phyloP scores from a whole-genome alignment of 2,329 filamentous ascomycete species.

The Cladophialophora yegresii region DNA sequence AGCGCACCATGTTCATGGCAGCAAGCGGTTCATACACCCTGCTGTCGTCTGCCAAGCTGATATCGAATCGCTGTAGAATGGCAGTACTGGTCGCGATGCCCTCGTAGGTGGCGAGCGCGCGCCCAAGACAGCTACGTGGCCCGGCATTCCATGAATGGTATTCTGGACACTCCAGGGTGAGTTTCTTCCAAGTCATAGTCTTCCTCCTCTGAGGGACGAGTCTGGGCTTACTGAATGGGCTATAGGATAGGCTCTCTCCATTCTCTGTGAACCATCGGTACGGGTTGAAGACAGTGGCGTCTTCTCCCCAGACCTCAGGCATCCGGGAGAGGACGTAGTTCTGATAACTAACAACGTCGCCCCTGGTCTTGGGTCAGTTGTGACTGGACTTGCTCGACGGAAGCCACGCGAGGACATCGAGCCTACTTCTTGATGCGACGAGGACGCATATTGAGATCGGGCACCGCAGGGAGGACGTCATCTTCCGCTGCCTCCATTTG shows the following conservation, averaged over 20 bases:
- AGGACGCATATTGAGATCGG: slow-evolving; percentile 25
- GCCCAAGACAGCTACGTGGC: slow-evolving; percentile 27
- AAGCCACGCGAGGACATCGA: not conserved
- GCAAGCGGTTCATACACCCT: slow-evolving; percentile 22
- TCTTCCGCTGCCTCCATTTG: slow-evolving; percentile 26
- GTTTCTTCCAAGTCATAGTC: not conserved
- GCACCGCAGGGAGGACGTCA: slow-evolving; percentile 24
- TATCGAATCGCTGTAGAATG: slow-evolving; percentile 26
- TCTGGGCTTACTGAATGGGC: slow-evolving; percentile 24
- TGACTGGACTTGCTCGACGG: not conserved
- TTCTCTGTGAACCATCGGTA: slow-evolving; percentile 25
- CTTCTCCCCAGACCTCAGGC: slow-evolving; percentile 25
- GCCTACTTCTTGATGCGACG: slow-evolving; percentile 25
- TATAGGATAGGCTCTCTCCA: slow-evolving; percentile 23
- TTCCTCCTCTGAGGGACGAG: not conserved
- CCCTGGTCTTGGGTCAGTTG: slow-evolving; percentile 9
- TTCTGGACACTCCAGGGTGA: slow-evolving; percentile 10
- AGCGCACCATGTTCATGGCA: slow-evolving; percentile 25
- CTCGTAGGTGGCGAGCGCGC: slow-evolving; percentile 26
- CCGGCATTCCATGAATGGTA: slow-evolving; percentile 29
- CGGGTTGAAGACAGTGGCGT: slow-evolving; percentile 26
- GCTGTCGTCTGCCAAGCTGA: slow-evolving; percentile 21
- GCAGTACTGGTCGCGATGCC: slow-evolving; percentile 23
- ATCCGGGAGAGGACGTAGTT: slow-evolving; percentile 27
- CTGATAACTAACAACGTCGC: slow-evolving; percentile 27